Base-by-base conservation (phyloP, 2,329 filamentous ascomycete species). In the Fusarium anthophilum region DNA sequence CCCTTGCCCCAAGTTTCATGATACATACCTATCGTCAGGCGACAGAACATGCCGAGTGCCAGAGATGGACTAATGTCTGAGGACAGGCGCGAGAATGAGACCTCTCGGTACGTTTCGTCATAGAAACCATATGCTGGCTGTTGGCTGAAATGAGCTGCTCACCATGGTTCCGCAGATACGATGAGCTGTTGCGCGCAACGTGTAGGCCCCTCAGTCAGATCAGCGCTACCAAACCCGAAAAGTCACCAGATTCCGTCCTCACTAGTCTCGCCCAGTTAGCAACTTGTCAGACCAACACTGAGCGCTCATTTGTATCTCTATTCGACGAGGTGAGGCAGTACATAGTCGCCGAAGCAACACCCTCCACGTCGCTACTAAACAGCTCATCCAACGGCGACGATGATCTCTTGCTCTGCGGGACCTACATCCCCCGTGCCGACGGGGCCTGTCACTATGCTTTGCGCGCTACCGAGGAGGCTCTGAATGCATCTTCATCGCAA, bases 271-370 rank as follows among this genome's bases (percentile, higher is more conserved):
- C 55, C 1, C 61, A 64, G 10, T 14, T 64, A 1, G 61, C 55
- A 8, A 38, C 47, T 3, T 50, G 59, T 15, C 61, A 62, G 12
- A 38, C 58, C 4, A 45, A 32, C 7, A 59, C 61, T 24, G 56
- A 64, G 17, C 61, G 61, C 58, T 59, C 61, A 6, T 41, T 64
- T 24, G n/a, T 64, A 12, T 64, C 61, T 2, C 30, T 64, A 2
- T 64, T 64, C 4, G 44, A 64, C 3, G 35, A 59, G 6, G 12
- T 18, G 7, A 43, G 28, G 2, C 61, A 62, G 15, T 64, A 64
- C 13, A 50, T 50, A 14, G 26, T 64, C 1, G 44, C 61, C 4
- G 61, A 64, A 37, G 55, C 61, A 17, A 64, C 61, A 4, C 45
- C 61, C 13, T 39, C 24, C 13, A 64, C 55, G 0, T 64, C 58